Base-by-base conservation (phyloP, 768 basidiomycete genomes). In the Tulasnella sp. region DNA sequence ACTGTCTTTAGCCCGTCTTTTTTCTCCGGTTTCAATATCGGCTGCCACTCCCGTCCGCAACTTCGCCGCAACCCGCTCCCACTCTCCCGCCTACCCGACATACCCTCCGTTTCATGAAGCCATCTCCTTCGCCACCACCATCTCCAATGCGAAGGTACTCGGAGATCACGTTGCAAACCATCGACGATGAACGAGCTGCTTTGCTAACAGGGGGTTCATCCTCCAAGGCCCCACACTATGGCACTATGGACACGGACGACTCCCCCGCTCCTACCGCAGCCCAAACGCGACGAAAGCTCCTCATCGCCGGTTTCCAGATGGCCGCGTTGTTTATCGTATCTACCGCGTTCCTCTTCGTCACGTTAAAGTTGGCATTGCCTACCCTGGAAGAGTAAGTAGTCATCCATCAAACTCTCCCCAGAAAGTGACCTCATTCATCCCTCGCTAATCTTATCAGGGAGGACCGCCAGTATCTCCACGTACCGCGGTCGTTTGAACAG, bases 401-500 rank as follows among this genome's bases (percentile, higher is more conserved):
- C 35, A 45, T 19, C 7, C 34, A 59, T 50, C 51, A 41, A 39
- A 46, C 52, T 21, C 64, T 62, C 31, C 48, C 63, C 43, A 19
- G 6, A 36, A 42, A 31, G n/a, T 46, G n/a, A 19, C 43, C 46
- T 46, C n/a, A 1, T 8, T 21, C 35, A 4, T 66, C 42, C 46
- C 57, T 21, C 53, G 62, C 56, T 42, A 55, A 39, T 57, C 39
- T 34, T n/a, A 48, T 49, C 65, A 89, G 88, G 37, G 79, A 74
- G 49, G 91, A 98, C 73, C 79, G 82, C 35, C 80, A 79, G 0
- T 66, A 77, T 27, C 74, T 98, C 23, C 83, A 80, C 63, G 78
- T 98, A 51, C 94, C 94, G 11, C 88, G 84, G 67, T 86, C 84
- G 2, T 97, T 98, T 63, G 76, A 74, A 17, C 82, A 97, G 67